A percentile compares a stretch with the other conserved stretches of the same genome.
These are phyloP conservation scores for Solanum hybrid DNA, from an alignment of 305 asterid species.

Conservation along the genomic window DNA sequence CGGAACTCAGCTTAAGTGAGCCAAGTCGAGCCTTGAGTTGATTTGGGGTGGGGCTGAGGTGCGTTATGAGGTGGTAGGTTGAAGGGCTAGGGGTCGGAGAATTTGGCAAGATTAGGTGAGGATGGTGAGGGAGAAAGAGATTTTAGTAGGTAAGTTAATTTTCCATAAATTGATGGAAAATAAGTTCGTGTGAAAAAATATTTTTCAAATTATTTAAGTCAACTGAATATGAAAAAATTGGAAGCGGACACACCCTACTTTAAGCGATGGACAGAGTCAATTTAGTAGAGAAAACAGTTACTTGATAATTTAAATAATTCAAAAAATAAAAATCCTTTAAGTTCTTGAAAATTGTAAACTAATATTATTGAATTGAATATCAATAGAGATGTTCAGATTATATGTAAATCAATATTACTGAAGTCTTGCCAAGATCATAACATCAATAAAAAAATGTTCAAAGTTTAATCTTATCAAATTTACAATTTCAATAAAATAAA, in stretches of 20 bases:
- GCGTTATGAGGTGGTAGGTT: background rate
- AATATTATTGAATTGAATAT: background rate
- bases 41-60: background rate
- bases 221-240: background rate
- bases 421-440: background rate
- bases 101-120: background rate
- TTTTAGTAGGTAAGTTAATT: background rate
- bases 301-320: background rate
- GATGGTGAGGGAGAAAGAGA: background rate
- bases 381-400: background rate
- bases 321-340: background rate
- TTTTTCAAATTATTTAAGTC: background rate
- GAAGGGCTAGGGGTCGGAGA: background rate
- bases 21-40: background rate
- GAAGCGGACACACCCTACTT: background rate
- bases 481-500: background rate
- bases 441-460: background rate
- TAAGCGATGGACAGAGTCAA: background rate
- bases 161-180: background rate
- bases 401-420: background rate
- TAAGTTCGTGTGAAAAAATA: background rate
- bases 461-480: background rate
- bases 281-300: background rate
- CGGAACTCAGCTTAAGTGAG: background rate
- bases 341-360: background rate